A percentile compares a stretch with the other conserved stretches of the same genome.
These are phyloP conservation scores for Platanus orientalis DNA, from an alignment of 164 flowering plant genomes.

Conservation along the genomic window DNA sequence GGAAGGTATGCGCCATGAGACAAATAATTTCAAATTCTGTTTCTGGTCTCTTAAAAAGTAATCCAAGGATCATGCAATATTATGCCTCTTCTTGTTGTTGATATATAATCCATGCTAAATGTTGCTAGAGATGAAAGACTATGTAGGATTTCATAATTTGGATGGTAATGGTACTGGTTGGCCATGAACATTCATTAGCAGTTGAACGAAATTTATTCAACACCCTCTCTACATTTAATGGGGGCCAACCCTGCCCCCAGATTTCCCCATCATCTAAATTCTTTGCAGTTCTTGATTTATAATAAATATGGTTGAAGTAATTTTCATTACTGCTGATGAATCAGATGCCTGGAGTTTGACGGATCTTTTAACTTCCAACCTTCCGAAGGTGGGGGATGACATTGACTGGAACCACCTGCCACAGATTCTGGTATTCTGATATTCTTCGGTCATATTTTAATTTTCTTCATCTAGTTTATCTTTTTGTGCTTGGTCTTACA, in stretches of 20 bases:
- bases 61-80: background rate
- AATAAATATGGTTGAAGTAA: background rate
- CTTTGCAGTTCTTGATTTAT: background rate
- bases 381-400: constrained; percentile 87
- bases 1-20: constrained; percentile 60
- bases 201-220: no score
- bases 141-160: no score
- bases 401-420: constrained; percentile 80
- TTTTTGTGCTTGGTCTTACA: background rate
- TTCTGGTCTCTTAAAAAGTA: background rate
- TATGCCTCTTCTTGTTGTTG: background rate
- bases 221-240: no score
- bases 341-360: constrained; percentile 68
- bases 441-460: background rate
- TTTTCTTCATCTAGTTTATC: background rate
- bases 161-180: no score
- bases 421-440: constrained; percentile 64
- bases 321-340: constrained; percentile 12
- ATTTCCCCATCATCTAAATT: background rate
- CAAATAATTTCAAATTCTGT: background rate
- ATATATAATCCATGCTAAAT: no score
- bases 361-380: constrained; percentile 68
- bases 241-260: no score
- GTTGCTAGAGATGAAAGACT: no score
- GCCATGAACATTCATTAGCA: no score